Conservation (phyloP, 2,329 filamentous ascomycete species). For the Cercospora beticola region DNA sequence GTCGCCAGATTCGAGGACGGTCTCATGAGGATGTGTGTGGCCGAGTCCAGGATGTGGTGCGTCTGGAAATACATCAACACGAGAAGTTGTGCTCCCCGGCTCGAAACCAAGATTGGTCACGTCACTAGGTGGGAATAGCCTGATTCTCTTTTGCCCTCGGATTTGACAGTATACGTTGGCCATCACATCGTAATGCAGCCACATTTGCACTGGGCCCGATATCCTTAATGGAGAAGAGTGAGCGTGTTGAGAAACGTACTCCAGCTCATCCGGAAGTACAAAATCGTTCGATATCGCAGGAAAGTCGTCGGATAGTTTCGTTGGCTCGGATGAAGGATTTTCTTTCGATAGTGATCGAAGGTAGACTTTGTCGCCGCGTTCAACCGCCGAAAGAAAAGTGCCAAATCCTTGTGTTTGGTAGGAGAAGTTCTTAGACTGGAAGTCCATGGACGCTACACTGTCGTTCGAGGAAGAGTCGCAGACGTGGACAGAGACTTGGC, state of each 20-base stretch:
- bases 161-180: conserved; percentile 85
- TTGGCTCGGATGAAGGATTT: conserved; percentile 66
- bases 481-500: background rate
- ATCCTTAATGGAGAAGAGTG: conserved; percentile 80
- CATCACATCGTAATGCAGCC: conserved; percentile 91
- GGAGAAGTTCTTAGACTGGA: conserved; percentile 77
- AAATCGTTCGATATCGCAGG: conserved; percentile 70
- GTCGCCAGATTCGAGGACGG: conserved; percentile 67
- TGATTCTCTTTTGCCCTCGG: conserved; percentile 67
- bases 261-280: conserved; percentile 61
- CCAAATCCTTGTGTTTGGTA: conserved; percentile 70
- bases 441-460: conserved; percentile 65
- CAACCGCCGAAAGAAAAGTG: conserved; percentile 62
- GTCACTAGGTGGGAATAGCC: conserved; percentile 77
- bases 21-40: conserved; percentile 65
- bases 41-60: conserved; percentile 27
- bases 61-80: conserved; percentile 65
- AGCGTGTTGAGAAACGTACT: conserved; percentile 57
- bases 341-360: conserved; percentile 72
- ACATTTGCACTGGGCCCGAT: conserved; percentile 78
- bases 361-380: conserved; percentile 65
- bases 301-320: conserved; percentile 71
- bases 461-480: conserved; percentile 35
- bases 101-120: conserved; percentile 68
- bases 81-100: conserved; percentile 77